A percentile compares a stretch with the other conserved stretches of the same genome.
These are phyloP conservation scores for Camellia sinensis DNA, from an alignment of 148 eudicot genomes.

Conservation along the genomic window DNA sequence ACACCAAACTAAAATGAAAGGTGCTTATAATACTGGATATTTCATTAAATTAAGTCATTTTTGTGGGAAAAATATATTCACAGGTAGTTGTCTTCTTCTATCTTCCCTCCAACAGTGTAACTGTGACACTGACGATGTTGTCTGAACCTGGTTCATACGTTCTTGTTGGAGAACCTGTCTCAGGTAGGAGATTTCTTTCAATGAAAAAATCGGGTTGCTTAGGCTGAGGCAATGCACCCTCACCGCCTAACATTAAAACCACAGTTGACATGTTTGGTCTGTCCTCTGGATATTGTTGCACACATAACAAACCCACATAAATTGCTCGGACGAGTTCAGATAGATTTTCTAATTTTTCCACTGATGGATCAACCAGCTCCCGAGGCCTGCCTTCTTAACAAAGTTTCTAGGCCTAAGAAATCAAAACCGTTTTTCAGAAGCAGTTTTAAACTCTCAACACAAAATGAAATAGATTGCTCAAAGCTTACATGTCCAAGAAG, in stretches of 20 bases:
- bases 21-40: too few relatives aligned
- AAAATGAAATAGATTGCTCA: not conserved
- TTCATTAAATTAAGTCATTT: too few relatives aligned
- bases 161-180: not conserved
- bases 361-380: constrained; percentile 13
- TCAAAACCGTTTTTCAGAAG: not conserved
- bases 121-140: not conserved
- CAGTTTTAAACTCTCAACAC: not conserved
- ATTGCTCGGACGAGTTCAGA: constrained; percentile 18
- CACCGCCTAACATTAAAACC: too few relatives aligned
- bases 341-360: not conserved
- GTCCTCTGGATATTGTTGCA: too few relatives aligned
- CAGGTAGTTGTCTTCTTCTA: not conserved
- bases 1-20: too few relatives aligned
- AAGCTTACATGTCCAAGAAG: constrained; percentile 23
- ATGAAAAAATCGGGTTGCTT: too few relatives aligned
- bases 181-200: too few relatives aligned
- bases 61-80: too few relatives aligned
- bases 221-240: too few relatives aligned
- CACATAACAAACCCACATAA: not conserved
- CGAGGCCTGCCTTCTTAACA: constrained; percentile 19
- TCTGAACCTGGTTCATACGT: not conserved
- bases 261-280: too few relatives aligned
- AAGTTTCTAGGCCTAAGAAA: constrained; percentile 28
- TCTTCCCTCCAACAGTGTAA: constrained; percentile 4